Evolutionary conservation across 768 basidiomycete genomes (phyloP), one percentile per base, ranked within the genome.

Genomic region (Pholiota conissans): DNA sequence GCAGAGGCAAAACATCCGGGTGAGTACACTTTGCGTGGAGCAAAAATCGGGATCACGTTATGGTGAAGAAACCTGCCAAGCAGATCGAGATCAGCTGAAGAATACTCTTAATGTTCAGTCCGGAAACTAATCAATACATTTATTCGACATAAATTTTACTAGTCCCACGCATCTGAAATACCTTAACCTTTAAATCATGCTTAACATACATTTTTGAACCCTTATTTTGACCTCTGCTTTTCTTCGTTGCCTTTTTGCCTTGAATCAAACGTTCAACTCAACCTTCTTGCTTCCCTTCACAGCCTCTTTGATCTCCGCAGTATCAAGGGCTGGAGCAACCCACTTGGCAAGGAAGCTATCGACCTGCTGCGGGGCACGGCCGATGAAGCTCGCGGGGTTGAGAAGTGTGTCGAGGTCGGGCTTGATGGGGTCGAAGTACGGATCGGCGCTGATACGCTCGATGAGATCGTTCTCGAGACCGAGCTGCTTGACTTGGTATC

Each of bases 401-500:
- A 99, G 78, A 63, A 98, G 72, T 34, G 67, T 73, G 39, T 93
- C 92, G 49, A 98, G 79, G 47, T 95, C 83, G 49, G 67, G 78
- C 66, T 89, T 89, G 74, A 98, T 94, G 9, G 90, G 86, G 69
- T 88, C 85, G 71, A 98, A 98, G 79, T 95, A 98, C n/a, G 79
- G 61, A 68, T 95, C 90, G 42, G 73, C 73, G 56, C 83, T 83
- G 59, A 98, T 83, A 49, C 97, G 86, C 50, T 90, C 90, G 67
- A 99, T 95, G 29, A 99, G 79, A 73, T 99, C 96, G 73, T 99
- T 98, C 75, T 94, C 91, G 18, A 92, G 82, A 3, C 97, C 97
- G 53, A 96, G 84, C 56, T 95, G 81, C 75, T 98, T 99, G 61
- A 98, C 97, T 69, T 95, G 94, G 59, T 90, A 80, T 0, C 87